Percentiles rank a stretch among this genome's conserved stretches.
Evolutionary conservation across 1,284 basidiomycete genomes (phyloP).

Genomic region (Apiotrichum mycotoxinovorans): DNA sequence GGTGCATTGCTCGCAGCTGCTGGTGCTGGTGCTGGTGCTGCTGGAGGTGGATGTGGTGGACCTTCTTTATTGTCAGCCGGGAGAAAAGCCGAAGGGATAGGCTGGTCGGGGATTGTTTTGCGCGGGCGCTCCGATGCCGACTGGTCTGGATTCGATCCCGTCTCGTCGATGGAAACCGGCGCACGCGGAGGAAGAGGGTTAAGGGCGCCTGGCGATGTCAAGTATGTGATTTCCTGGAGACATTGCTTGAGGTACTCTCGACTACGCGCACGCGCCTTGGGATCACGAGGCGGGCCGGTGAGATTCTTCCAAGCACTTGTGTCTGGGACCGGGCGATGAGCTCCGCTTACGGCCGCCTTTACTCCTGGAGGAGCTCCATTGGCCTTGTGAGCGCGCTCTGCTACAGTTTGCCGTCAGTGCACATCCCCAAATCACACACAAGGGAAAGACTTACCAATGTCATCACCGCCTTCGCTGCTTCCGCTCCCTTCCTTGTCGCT

Average conservation of each 20-base stretch:
- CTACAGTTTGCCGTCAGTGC: background rate
- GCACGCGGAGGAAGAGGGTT: conserved; percentile 90
- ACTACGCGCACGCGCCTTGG: conserved; percentile 88
- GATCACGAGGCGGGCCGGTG: conserved; percentile 68
- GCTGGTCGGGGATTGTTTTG: conserved; percentile 40
- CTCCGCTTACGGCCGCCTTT: conserved; percentile 21
- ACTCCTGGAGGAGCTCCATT: conserved; percentile 34
- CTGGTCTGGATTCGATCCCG: conserved; percentile 6
- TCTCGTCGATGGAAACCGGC: conserved; percentile 36
- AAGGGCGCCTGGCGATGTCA: conserved; percentile 93
- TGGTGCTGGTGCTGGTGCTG: background rate
- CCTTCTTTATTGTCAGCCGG: background rate
- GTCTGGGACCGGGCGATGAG: conserved; percentile 24
- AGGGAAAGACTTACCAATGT: conserved; percentile 20
- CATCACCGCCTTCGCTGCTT: conserved; percentile 43
- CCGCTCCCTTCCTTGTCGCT: conserved; percentile 43
- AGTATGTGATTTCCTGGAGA: conserved; percentile 94
- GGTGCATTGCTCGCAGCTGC: background rate
- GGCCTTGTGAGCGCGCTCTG: conserved; percentile 19
- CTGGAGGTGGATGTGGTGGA: background rate
- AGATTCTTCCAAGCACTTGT: conserved; percentile 60
- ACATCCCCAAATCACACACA: background rate
- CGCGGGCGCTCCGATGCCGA: conserved; percentile 30
- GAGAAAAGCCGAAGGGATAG: conserved; percentile 18
- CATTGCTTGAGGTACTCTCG: conserved; percentile 98